Percentiles rank a stretch among this genome's conserved stretches.
Conservation (phyloP, 2,329 filamentous ascomycete species). For the Didymella lethalis region DNA sequence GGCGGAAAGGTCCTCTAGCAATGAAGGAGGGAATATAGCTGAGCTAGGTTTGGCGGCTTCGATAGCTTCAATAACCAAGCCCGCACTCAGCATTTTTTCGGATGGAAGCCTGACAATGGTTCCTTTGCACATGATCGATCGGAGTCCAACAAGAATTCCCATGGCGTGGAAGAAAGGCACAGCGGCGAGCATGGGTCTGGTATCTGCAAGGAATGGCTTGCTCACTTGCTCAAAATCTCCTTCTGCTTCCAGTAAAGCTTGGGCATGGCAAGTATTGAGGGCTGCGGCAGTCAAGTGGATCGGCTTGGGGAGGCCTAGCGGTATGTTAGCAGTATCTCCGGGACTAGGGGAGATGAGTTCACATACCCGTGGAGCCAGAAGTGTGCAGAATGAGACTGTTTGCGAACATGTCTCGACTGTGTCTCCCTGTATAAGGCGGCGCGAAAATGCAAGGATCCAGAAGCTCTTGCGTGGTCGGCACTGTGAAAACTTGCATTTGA, state of each 20-base stretch:
- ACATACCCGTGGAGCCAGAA: conserved; percentile 16
- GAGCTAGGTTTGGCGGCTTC: conserved; percentile 9
- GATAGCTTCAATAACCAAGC: conserved; percentile 13
- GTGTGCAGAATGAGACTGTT: conserved; percentile 13
- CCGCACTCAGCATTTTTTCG: conserved; percentile 10
- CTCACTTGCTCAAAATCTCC: neutral
- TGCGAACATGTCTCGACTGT: neutral
- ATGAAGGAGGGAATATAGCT: conserved; percentile 16
- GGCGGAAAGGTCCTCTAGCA: conserved; percentile 15
- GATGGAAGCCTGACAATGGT: conserved; percentile 16
- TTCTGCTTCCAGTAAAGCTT: conserved; percentile 7
- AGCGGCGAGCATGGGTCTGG: conserved; percentile 15
- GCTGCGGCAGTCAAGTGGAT: conserved; percentile 12
- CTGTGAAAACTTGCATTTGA: neutral
- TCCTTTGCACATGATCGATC: conserved; percentile 13
- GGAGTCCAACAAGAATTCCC: conserved; percentile 14
- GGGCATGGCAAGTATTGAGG: conserved; percentile 1
- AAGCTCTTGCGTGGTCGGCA: conserved; percentile 11
- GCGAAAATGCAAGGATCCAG: neutral
- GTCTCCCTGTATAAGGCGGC: neutral
- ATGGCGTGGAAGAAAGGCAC: conserved; percentile 22
- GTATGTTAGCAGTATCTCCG: neutral
- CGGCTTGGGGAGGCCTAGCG: conserved; percentile 14
- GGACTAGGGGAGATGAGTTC: fast-evolving
- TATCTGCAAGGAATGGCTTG: conserved; percentile 9